Conservation (phyloP, 176 grass and related monocot species). For the Elaeis guineensis region DNA sequence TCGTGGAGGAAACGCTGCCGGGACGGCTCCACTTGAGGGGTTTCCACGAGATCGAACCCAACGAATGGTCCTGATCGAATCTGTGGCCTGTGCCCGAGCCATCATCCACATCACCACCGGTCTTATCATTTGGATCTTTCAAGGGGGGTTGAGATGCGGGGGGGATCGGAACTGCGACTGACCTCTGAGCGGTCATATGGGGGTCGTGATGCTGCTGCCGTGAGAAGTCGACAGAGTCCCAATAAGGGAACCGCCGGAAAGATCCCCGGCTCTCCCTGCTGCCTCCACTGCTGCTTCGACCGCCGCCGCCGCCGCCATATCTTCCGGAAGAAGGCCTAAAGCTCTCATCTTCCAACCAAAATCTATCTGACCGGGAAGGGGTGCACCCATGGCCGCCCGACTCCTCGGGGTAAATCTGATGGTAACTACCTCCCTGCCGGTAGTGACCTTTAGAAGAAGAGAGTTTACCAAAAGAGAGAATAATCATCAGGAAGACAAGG, state of each 20-base stretch:
- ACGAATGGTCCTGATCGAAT: slow-evolving; percentile 19
- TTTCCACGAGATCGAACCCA: slow-evolving; percentile 41
- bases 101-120: slow-evolving; percentile 26
- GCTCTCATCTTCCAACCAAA: slow-evolving; percentile 13
- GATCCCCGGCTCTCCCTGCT: slow-evolving; percentile 4
- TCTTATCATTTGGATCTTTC: slow-evolving; percentile 17
- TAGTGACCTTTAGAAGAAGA: slow-evolving; percentile 24
- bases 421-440: slow-evolving; percentile 21
- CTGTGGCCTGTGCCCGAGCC: slow-evolving; percentile 37
- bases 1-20: slow-evolving; percentile 2
- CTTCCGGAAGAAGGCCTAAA: slow-evolving; percentile 6
- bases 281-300: not conserved
- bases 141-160: slow-evolving; percentile 7
- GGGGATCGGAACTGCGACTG: slow-evolving; percentile 60
- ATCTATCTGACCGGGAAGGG: slow-evolving; percentile 16
- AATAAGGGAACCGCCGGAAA: slow-evolving; percentile 2
- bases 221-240: slow-evolving; percentile 33
- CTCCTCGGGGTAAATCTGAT: slow-evolving; percentile 18
- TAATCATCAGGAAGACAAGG: not conserved
- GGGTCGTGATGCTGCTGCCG: slow-evolving; percentile 24
- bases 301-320: not conserved
- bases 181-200: slow-evolving; percentile 42
- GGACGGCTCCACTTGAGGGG: slow-evolving; percentile 26
- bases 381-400: slow-evolving; percentile 18
- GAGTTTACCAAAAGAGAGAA: not conserved